phyloP scores from a whole-genome alignment of 352 stramenopile genomes.

The Phytopythium delawarense region DNA sequence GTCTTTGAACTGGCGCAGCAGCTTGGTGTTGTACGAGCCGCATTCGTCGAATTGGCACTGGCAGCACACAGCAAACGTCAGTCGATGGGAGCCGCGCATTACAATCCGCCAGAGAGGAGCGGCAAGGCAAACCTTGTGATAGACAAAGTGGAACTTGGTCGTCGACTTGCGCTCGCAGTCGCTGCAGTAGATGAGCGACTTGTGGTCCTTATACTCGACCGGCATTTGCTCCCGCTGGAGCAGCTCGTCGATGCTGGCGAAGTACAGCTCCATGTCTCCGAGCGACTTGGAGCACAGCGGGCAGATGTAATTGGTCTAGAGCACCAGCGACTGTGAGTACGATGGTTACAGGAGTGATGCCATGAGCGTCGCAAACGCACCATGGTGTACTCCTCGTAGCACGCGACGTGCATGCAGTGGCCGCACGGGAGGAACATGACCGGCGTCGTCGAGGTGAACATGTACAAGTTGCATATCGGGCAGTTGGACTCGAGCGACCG shows the following conservation, averaged over 20 bases:
- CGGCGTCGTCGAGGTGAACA: slow-evolving; percentile 95
- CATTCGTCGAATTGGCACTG: slow-evolving; percentile 77
- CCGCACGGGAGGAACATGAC: slow-evolving; percentile 94
- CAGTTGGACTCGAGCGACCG: slow-evolving; percentile 94
- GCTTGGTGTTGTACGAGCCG: slow-evolving; percentile 83
- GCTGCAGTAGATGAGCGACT: slow-evolving; percentile 80
- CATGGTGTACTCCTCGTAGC: slow-evolving; percentile 93
- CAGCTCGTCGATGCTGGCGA: slow-evolving; percentile 82
- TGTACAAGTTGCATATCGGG: slow-evolving; percentile 93
- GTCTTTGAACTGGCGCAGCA: slow-evolving; percentile 74
- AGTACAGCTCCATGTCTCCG: slow-evolving; percentile 92
- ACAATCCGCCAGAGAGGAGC: neutral
- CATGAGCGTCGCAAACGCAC: slow-evolving; percentile 15
- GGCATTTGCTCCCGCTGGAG: slow-evolving; percentile 80
- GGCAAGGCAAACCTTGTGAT: slow-evolving; percentile 66
- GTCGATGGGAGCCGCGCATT: neutral
- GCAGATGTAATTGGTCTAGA: slow-evolving; percentile 92
- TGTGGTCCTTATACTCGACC: slow-evolving; percentile 65
- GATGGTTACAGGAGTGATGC: neutral
- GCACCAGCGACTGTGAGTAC: slow-evolving; percentile 7
- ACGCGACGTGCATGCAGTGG: slow-evolving; percentile 96
- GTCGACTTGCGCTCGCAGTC: slow-evolving; percentile 84
- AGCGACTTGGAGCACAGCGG: slow-evolving; percentile 94
- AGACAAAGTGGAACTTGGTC: slow-evolving; percentile 83
- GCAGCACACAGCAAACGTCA: neutral